A percentile compares a stretch with the other conserved stretches of the same genome.
These are phyloP conservation scores for Cyphellophora attinorum DNA, from an alignment of 2,329 filamentous ascomycete species.

Conservation along the genomic window DNA sequence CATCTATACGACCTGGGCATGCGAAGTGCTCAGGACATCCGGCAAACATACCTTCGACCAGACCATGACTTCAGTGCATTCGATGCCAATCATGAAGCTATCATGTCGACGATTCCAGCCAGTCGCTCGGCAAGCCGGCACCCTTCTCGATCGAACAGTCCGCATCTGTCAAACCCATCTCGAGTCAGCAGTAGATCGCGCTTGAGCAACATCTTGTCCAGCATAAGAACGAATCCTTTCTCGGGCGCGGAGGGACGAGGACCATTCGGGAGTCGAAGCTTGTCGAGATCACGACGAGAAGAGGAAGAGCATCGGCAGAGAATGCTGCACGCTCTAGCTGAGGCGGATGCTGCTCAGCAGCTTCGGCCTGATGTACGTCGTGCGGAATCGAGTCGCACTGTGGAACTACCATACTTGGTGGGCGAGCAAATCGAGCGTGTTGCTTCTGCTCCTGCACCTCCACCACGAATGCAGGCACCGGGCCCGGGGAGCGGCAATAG, in stretches of 20 bases:
- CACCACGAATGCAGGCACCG: too few relatives aligned
- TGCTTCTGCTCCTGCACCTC: too few relatives aligned
- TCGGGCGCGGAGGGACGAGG: constrained; percentile 12
- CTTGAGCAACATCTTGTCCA: constrained; percentile 12
- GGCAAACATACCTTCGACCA: constrained; percentile 12
- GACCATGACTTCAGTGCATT: constrained; percentile 17
- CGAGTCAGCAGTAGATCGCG: constrained; percentile 16
- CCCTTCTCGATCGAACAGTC: constrained; percentile 17
- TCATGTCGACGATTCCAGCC: constrained; percentile 18
- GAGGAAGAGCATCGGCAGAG: constrained; percentile 14
- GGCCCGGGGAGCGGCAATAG: too few relatives aligned
- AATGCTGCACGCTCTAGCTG: constrained; percentile 12
- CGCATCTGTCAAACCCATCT: constrained; percentile 12
- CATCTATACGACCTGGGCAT: constrained; percentile 1
- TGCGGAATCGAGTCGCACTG: constrained; percentile 5
- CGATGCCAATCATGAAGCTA: constrained; percentile 19
- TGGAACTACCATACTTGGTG: constrained; percentile 11
- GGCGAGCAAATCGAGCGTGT: constrained; percentile 14
- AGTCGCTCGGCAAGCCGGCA: constrained; percentile 17
- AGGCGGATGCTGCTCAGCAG: constrained; percentile 14
- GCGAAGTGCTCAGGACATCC: constrained; percentile 2
- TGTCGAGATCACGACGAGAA: constrained; percentile 8
- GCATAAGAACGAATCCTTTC: constrained; percentile 10
- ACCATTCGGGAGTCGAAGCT: constrained; percentile 7
- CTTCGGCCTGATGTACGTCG: constrained; percentile 8